Evolutionary conservation across 495 filamentous ascomycete species (phyloP).

Genomic region (Paragyromitra xinjiangensis): DNA sequence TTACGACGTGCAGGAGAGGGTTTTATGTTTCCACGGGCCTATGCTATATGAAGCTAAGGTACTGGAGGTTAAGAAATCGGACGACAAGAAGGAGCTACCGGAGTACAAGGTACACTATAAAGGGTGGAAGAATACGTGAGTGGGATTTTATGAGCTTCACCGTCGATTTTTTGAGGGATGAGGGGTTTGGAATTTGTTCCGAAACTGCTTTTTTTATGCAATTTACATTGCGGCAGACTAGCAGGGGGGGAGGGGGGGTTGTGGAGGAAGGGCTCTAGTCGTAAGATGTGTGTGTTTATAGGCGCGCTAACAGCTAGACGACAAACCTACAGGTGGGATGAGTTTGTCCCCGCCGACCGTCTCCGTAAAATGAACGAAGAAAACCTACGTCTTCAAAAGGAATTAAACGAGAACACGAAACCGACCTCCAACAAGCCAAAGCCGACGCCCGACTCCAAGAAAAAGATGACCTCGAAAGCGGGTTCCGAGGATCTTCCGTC

Average conservation of each 20-base stretch:
- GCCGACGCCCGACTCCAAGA: slow-evolving; percentile 47
- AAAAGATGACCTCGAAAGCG: slow-evolving; percentile 56
- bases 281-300: slow-evolving; percentile 28
- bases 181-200: background rate
- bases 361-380: slow-evolving; percentile 93
- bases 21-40: slow-evolving; percentile 95
- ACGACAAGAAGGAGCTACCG: slow-evolving; percentile 76
- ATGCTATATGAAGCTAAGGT: slow-evolving; percentile 98
- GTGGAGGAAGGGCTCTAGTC: slow-evolving; percentile 18
- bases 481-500: slow-evolving; percentile 57
- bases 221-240: slow-evolving; percentile 16
- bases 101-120: slow-evolving; percentile 97
- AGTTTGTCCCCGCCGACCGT: slow-evolving; percentile 95
- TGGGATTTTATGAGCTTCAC: slow-evolving; percentile 48
- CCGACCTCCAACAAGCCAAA: slow-evolving; percentile 50
- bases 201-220: slow-evolving; percentile 14
- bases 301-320: slow-evolving; percentile 28
- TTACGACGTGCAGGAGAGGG: slow-evolving; percentile 88
- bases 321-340: slow-evolving; percentile 78
- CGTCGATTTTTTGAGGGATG: background rate
- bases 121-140: slow-evolving; percentile 96
- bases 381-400: slow-evolving; percentile 67
- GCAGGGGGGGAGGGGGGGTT: slow-evolving; percentile 27
- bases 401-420: slow-evolving; percentile 57
- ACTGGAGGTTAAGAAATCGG: slow-evolving; percentile 72